Conservation (phyloP, 2,329 filamentous ascomycete genomes). For the Endoconidiophora laricicola region DNA sequence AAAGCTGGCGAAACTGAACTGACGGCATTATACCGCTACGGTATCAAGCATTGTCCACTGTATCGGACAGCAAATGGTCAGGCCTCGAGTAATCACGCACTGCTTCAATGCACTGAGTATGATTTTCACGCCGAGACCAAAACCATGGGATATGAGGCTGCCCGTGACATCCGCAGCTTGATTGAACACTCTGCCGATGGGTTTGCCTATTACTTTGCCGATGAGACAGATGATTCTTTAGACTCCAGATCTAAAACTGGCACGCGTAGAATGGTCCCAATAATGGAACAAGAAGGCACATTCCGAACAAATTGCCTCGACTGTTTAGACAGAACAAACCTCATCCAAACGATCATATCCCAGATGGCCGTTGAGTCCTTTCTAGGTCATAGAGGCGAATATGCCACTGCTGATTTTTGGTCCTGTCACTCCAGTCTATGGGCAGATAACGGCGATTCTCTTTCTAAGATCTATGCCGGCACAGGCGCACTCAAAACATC, state of each 20-base stretch:
- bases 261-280: constrained; percentile 38
- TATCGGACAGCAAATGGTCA: constrained; percentile 29
- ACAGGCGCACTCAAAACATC: constrained; percentile 92
- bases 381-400: constrained; percentile 52
- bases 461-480: constrained; percentile 91
- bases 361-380: constrained; percentile 84
- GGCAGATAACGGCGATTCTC: constrained; percentile 90
- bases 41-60: constrained; percentile 59
- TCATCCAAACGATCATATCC: constrained; percentile 90
- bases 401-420: constrained; percentile 68
- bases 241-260: constrained; percentile 20
- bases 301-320: constrained; percentile 95
- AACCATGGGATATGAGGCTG: constrained; percentile 75
- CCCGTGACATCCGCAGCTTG: constrained; percentile 63
- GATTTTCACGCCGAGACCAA: constrained; percentile 94
- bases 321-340: constrained; percentile 86
- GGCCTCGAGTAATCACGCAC: constrained; percentile 42
- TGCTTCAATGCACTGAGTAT: constrained; percentile 72
- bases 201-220: constrained; percentile 83
- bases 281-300: constrained; percentile 85
- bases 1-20: constrained; percentile 79
- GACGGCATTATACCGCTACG: constrained; percentile 60
- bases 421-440: constrained; percentile 81
- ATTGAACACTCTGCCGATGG: constrained; percentile 66
- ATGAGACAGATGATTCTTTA: constrained; percentile 46